A percentile compares a stretch with the other conserved stretches of the same genome.
These are phyloP conservation scores for Lagenidium sp. DNA, from an alignment of 352 stramenopile species.

Conservation along the genomic window DNA sequence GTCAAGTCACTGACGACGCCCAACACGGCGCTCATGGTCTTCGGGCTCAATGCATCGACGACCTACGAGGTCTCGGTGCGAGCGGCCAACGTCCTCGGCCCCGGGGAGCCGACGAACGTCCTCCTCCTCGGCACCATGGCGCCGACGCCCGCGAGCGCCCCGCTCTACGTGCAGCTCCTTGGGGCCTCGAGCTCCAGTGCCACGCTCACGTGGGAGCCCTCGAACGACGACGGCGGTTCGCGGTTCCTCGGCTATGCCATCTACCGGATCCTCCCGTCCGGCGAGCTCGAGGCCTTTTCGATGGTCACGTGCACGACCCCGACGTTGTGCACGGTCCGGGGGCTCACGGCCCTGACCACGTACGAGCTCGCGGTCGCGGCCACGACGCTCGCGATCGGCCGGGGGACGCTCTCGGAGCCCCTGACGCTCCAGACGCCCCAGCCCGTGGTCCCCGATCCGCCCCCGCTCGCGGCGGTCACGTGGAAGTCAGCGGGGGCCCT, in stretches of 20 bases:
- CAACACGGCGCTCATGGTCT: constrained; percentile 15
- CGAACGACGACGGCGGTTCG: constrained; percentile 37
- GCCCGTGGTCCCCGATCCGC: constrained; percentile 28
- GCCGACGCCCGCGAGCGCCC: constrained; percentile 17
- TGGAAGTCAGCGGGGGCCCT: constrained; percentile 40
- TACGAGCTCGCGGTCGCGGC: constrained; percentile 38
- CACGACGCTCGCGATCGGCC: constrained; percentile 13
- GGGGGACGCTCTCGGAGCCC: constrained; percentile 20
- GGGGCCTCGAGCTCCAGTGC: constrained; percentile 27
- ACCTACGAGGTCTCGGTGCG: constrained; percentile 27
- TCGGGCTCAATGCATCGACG: constrained; percentile 35
- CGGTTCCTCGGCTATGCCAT: constrained; percentile 35
- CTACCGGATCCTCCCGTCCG: constrained; percentile 18
- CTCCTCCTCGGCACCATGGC: constrained; percentile 18
- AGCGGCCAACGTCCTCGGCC: constrained; percentile 22
- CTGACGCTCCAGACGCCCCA: constrained; percentile 19
- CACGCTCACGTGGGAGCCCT: constrained; percentile 31
- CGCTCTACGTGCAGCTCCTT: constrained; percentile 19
- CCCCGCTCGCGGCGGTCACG: constrained; percentile 18
- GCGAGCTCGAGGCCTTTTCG: constrained; percentile 10
- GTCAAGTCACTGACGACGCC: constrained; percentile 1
- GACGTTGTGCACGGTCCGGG: constrained; percentile 29
- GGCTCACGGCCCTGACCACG: constrained; percentile 22
- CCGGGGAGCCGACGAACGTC: constrained; percentile 10
- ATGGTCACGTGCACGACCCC: constrained; percentile 14